phyloP scores from a whole-genome alignment of 2,329 filamentous ascomycete species.

The Cyphellophora attinorum region DNA sequence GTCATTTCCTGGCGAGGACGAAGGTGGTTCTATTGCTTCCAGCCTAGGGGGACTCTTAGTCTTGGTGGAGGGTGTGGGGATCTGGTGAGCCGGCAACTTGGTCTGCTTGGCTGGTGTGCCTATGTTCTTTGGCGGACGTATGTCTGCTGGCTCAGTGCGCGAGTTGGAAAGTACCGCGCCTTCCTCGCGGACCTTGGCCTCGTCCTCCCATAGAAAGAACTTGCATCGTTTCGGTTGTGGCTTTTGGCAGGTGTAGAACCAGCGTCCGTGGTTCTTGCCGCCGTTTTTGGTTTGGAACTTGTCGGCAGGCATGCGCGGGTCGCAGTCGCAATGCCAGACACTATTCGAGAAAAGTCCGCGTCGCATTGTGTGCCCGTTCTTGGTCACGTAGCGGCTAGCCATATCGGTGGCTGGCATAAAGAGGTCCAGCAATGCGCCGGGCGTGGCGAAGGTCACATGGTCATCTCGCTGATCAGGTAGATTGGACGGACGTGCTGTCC shows the following conservation, averaged over 20 bases:
- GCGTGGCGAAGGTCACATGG: not conserved
- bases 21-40: not conserved
- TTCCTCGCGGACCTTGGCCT: conserved; percentile 46
- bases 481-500: too few relatives aligned
- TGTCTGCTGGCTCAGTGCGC: conserved; percentile 30
- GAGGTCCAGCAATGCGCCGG: conserved; percentile 1
- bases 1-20: too few relatives aligned
- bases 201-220: conserved; percentile 54
- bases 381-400: conserved; percentile 11
- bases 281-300: conserved; percentile 50
- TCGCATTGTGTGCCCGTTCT: conserved; percentile 15
- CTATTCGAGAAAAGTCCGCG: conserved; percentile 32
- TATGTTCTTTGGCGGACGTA: conserved; percentile 10
- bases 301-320: conserved; percentile 41
- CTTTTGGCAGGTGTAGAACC: conserved; percentile 52
- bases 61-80: not conserved
- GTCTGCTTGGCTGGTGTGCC: not conserved
- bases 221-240: conserved; percentile 38
- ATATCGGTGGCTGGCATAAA: conserved; percentile 5
- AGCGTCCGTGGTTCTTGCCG: conserved; percentile 45
- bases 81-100: not conserved
- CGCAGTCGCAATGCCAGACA: conserved; percentile 48
- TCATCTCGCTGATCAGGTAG: too few relatives aligned
- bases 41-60: not conserved
- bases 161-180: conserved; percentile 40